Evolutionary conservation across 176 grass and related monocot species (phyloP).

Genomic region (Musa itinerans): DNA sequence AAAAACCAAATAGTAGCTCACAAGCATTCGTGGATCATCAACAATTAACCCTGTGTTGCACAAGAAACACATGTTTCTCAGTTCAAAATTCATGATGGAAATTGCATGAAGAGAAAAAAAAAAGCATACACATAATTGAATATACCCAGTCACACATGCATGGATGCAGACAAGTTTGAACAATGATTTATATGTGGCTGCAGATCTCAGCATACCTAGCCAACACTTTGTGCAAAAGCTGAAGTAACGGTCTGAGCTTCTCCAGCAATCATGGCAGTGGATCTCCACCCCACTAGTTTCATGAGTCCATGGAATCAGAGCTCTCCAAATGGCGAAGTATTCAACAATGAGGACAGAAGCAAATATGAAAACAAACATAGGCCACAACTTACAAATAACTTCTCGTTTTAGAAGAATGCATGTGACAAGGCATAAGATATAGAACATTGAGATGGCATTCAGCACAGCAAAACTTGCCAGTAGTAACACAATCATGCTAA

Average conservation of each 20-base stretch:
- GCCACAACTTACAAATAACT: constrained; percentile 78
- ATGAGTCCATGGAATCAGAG: constrained; percentile 45
- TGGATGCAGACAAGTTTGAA: constrained; percentile 17
- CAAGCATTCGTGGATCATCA: constrained; percentile 85
- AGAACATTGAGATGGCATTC: constrained; percentile 84
- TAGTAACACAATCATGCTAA: constrained; percentile 90
- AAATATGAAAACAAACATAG: constrained; percentile 82
- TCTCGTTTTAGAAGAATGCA: constrained; percentile 91
- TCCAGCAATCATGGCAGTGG: constrained; percentile 88
- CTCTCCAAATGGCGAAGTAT: constrained; percentile 82
- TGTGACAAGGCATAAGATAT: constrained; percentile 64
- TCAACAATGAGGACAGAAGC: constrained; percentile 69
- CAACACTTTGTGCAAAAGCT: constrained; percentile 81
- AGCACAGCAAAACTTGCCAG: constrained; percentile 88
- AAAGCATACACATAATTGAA: neutral
- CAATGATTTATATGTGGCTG: neutral
- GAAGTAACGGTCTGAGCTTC: constrained; percentile 52
- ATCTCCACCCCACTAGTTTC: constrained; percentile 39
- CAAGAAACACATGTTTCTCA: neutral
- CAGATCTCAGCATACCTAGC: constrained; percentile 46
- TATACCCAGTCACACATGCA: neutral
- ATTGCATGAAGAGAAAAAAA: neutral
- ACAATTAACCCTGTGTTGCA: constrained; percentile 53
- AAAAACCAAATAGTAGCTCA: constrained; percentile 92
- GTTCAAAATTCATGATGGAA: neutral